A percentile compares a stretch with the other conserved stretches of the same genome.
These are phyloP conservation scores for Scorias spongiosa DNA, from an alignment of 2,329 filamentous ascomycete genomes.

Conservation along the genomic window DNA sequence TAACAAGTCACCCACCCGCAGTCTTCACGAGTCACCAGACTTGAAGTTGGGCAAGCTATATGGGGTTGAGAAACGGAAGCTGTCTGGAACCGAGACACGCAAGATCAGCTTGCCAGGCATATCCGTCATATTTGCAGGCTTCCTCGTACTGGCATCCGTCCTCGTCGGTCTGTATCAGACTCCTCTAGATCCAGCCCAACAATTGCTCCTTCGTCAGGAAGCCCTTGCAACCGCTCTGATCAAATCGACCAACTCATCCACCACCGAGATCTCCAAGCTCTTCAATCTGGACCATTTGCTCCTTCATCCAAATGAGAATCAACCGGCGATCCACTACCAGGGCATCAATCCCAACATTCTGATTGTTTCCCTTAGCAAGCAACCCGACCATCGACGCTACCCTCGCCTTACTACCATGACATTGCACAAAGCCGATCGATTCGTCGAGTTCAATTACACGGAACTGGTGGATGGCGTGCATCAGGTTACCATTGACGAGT, in stretches of 20 bases:
- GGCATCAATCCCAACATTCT: slow-evolving; percentile 10
- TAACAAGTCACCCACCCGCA: not conserved
- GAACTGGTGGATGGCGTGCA: slow-evolving; percentile 17
- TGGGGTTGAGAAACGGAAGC: not conserved
- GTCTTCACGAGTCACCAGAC: not conserved
- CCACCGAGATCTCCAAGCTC: slow-evolving; percentile 5
- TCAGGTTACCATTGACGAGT: slow-evolving; percentile 10
- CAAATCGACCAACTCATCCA: slow-evolving; percentile 3
- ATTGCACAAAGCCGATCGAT: not conserved
- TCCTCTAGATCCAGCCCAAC: not conserved
- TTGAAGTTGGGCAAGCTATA: not conserved
- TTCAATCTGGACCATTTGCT: slow-evolving; percentile 15
- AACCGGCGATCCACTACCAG: slow-evolving; percentile 5
- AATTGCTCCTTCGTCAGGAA: slow-evolving; percentile 4
- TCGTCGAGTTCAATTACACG: slow-evolving; percentile 9
- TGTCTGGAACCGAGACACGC: not conserved
- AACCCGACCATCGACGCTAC: slow-evolving; percentile 2
- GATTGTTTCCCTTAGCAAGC: slow-evolving; percentile 11
- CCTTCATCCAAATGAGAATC: slow-evolving; percentile 5
- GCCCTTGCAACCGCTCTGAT: slow-evolving; percentile 8
- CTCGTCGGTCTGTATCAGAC: not conserved
- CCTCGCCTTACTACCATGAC: slow-evolving; percentile 1
- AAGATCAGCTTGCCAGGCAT: not conserved
- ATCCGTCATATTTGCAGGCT: not conserved
- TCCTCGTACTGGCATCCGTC: not conserved